These are phyloP conservation scores for Monosporascus sp. DNA, from an alignment of 2,329 filamentous ascomycete genomes.

Conservation along the genomic window DNA sequence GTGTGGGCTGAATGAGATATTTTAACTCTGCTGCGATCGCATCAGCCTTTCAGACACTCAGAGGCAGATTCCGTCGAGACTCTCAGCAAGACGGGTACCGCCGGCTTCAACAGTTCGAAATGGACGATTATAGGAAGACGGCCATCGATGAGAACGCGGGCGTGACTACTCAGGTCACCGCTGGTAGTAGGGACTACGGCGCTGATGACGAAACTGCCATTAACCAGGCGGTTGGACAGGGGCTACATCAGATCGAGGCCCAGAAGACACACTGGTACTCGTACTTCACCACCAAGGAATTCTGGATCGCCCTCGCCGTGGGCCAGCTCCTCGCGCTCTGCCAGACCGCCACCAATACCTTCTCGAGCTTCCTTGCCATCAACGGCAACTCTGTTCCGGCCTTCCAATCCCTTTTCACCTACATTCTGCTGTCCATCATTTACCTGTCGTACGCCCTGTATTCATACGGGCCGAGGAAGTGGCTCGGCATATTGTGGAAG, in stretches of 20 bases:
- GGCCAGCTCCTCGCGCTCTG: slow-evolving; percentile 83
- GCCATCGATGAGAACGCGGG: slow-evolving; percentile 14
- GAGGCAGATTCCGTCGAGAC: slow-evolving; percentile 5
- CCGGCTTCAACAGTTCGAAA: slow-evolving; percentile 20
- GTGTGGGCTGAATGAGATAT: slow-evolving; percentile 11
- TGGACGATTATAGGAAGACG: slow-evolving; percentile 21
- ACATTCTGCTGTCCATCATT: slow-evolving; percentile 73
- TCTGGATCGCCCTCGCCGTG: slow-evolving; percentile 76
- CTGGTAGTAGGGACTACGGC: slow-evolving; percentile 12
- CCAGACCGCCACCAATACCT: slow-evolving; percentile 90
- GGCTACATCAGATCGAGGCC: slow-evolving; percentile 50
- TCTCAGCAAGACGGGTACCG: slow-evolving; percentile 10
- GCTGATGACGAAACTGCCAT: slow-evolving; percentile 13
- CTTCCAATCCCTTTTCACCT: slow-evolving; percentile 95
- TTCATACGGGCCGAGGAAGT: slow-evolving; percentile 70
- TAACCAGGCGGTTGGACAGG: slow-evolving; percentile 40
- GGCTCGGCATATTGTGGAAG: slow-evolving; percentile 53
- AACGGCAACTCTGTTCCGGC: slow-evolving; percentile 77
- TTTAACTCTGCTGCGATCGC: slow-evolving; percentile 2
- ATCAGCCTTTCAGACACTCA: slow-evolving; percentile 6
- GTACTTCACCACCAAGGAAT: slow-evolving; percentile 79
- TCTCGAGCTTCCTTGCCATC: slow-evolving; percentile 66
- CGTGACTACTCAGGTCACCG: slow-evolving; percentile 20
- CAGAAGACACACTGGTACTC: slow-evolving; percentile 56
- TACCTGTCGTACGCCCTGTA: slow-evolving; percentile 78